Percentiles rank a stretch among this genome's conserved stretches.
Evolutionary conservation across 805 yeast species (phyloP).

Genomic region (Lachancea lanzarotensis): DNA sequence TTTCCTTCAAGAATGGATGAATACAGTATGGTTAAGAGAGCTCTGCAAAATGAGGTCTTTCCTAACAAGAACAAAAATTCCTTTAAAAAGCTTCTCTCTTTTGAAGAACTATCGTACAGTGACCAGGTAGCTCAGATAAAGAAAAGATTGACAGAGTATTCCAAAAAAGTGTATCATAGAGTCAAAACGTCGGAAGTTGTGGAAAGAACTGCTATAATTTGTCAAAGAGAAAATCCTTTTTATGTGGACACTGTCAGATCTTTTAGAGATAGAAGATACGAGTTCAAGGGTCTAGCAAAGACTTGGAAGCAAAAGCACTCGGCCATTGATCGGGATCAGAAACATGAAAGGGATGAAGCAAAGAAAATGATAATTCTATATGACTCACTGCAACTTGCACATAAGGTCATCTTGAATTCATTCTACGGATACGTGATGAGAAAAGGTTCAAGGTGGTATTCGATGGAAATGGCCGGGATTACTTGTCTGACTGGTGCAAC

Average conservation of each 20-base stretch:
- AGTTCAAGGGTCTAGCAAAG: constrained; percentile 87
- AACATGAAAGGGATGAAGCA: constrained; percentile 75
- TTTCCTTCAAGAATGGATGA: constrained; percentile 89
- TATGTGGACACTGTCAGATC: constrained; percentile 90
- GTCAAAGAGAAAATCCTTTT: constrained; percentile 97
- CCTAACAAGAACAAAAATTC: constrained; percentile 53
- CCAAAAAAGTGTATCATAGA: constrained; percentile 77
- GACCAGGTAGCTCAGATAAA: constrained; percentile 75
- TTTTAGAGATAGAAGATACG: constrained; percentile 93
- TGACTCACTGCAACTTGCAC: constrained; percentile 94
- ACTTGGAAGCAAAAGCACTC: constrained; percentile 83
- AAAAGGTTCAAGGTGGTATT: constrained; percentile 98
- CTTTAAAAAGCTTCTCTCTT: constrained; percentile 52
- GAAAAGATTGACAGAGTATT: constrained; percentile 74
- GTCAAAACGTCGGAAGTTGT: constrained; percentile 76
- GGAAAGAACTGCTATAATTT: constrained; percentile 86
- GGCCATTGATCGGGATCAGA: constrained; percentile 47
- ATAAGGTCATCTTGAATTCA: constrained; percentile 91
- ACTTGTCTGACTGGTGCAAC: constrained; percentile 98
- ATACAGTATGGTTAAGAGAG: constrained; percentile 80
- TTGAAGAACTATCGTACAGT: constrained; percentile 66
- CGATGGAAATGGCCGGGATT: constrained; percentile 99
- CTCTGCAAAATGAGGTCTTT: constrained; percentile 71
- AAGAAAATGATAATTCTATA: constrained; percentile 87
- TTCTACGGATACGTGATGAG: constrained; percentile 99